Evolutionary conservation across 139 green algal species (phyloP).

Genomic region (Chlorella sorokiniana): DNA sequence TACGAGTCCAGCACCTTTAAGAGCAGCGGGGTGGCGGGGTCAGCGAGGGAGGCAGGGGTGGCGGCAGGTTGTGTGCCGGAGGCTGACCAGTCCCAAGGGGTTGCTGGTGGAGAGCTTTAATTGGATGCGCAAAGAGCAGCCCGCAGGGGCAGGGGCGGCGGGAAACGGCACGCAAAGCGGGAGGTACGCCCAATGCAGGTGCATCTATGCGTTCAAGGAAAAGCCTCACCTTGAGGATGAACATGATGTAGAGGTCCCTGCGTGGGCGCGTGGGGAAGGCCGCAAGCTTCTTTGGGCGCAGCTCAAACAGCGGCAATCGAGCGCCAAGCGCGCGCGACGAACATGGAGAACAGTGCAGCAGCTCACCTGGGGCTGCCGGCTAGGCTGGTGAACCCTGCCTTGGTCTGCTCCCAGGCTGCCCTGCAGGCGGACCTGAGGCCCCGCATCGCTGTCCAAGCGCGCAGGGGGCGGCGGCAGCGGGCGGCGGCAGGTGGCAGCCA

Average conservation of each 20-base stretch:
- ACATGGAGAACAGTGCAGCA: background rate
- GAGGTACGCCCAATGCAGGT: too few relatives aligned
- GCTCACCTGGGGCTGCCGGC: background rate
- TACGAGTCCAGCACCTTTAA: slow-evolving; percentile 58
- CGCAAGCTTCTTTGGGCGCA: too few relatives aligned
- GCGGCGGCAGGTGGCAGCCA: background rate
- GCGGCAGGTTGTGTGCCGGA: too few relatives aligned
- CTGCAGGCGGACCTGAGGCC: background rate
- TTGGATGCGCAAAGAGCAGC: too few relatives aligned
- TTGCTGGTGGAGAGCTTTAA: too few relatives aligned
- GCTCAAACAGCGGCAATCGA: background rate
- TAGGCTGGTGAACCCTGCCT: background rate
- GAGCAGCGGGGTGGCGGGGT: too few relatives aligned
- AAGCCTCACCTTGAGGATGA: slow-evolving; percentile 63
- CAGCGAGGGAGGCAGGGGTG: too few relatives aligned
- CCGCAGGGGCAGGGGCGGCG: too few relatives aligned
- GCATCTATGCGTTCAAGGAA: too few relatives aligned
- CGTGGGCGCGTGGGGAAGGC: background rate
- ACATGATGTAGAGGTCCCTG: slow-evolving; percentile 64
- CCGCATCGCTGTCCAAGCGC: background rate
- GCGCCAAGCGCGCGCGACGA: too few relatives aligned
- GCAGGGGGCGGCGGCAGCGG: background rate
- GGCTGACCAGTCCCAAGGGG: too few relatives aligned
- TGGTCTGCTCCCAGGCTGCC: background rate
- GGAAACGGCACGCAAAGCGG: too few relatives aligned